Evolutionary conservation across 2,329 filamentous ascomycete species (phyloP), one percentile per base, ranked within the genome.

Genomic region (Ophiostoma novo-ulmi): DNA sequence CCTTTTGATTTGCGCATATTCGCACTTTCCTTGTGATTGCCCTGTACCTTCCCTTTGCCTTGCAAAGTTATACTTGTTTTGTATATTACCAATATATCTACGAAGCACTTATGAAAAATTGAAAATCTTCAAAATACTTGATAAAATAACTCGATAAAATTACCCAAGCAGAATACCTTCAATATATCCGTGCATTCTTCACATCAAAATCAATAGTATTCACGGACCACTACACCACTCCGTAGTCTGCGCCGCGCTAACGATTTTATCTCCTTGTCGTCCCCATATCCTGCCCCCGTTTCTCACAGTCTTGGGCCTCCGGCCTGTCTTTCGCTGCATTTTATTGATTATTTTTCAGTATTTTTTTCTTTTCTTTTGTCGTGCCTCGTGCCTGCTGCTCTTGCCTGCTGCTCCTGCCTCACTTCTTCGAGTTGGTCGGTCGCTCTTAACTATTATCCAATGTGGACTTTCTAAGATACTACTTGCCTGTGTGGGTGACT

Each of bases 191-290:
- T 48, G 44, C 22, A 58, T 58, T 58, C 22, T 58, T 58, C 26
- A 35, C 55, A 17, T 61, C 6, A n/a, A 17, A 65, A 39, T 38
- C 63, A 38, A 39, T 65, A n/a, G 61, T 65, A 17, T n/a, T 35
- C 20, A 38, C 63, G 63, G 31, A 22, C 63, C 63, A 65, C 36
- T 38, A 65, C 63, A 65, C 63, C 63, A 65, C 35, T 65, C 36
- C 63, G 63, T 65, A 38, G 63, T 35, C 17, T 65, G 17, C 35
- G 63, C 17, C 11, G 63, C 63, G 63, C 63, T 65, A 65, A 65
- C 63, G 63, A 65, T 65, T 67, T 39, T 44, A 41, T 71, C 70
- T 71, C 65, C 68, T 58, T 35, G 39, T 64, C 31, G 68, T 69
- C 65, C 61, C 68, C 68, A 70, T 69, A 65, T 17, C 17, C 65